These are phyloP conservation scores for Wallacemonas sp. DNA, from an alignment of 208 protist genomes.

Conservation along the genomic window DNA sequence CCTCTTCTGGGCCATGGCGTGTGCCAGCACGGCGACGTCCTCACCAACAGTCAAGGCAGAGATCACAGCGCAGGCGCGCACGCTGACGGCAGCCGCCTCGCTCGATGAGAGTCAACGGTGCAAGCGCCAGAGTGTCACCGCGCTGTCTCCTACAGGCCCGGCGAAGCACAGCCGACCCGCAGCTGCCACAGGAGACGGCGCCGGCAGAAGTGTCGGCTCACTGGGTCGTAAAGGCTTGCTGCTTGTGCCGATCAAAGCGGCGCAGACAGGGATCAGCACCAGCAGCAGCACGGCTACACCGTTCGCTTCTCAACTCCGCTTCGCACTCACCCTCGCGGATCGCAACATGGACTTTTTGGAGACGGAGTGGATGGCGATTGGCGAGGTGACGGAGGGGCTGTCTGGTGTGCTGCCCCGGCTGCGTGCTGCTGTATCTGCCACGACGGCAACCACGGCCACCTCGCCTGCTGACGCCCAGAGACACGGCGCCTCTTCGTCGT, in stretches of 20 bases:
- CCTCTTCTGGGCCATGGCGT: conserved; percentile 1
- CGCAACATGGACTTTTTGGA: conserved; percentile 61
- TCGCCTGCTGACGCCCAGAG: not conserved
- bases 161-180: not conserved
- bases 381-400: conserved; percentile 61
- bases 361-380: conserved; percentile 54
- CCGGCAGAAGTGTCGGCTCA: conserved; percentile 6
- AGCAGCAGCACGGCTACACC: not conserved
- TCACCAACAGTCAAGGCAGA: not conserved
- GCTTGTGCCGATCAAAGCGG: conserved; percentile 31
- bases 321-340: conserved; percentile 59
- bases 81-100: not conserved
- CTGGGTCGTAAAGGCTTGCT: conserved; percentile 47
- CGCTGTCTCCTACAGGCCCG: not conserved
- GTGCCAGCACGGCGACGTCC: not conserved
- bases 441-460: not conserved
- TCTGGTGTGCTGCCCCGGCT: conserved; percentile 26
- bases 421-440: conserved; percentile 1
- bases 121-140: conserved; percentile 15
- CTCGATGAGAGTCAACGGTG: conserved; percentile 19
- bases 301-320: conserved; percentile 15
- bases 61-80: not conserved
- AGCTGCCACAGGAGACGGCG: too few species aligned
- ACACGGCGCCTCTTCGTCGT: not conserved
- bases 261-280: not conserved